Evolutionary conservation across 2,329 filamentous ascomycete genomes (phyloP).

Genomic region (Sarocladiaceae sp.): DNA sequence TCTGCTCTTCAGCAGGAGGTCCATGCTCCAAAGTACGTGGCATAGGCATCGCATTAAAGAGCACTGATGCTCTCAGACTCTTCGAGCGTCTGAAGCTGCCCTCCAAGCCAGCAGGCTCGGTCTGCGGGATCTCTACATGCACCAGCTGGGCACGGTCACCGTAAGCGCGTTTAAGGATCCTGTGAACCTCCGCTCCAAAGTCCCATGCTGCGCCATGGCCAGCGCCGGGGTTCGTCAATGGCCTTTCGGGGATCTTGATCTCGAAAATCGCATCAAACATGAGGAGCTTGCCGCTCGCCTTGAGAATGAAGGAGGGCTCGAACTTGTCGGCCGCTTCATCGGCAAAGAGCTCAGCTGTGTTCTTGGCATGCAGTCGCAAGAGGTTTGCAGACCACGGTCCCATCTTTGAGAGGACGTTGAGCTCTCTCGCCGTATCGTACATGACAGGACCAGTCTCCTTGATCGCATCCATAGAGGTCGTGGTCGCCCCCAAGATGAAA

Average conservation of each 20-base stretch:
- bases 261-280: conserved; percentile 45
- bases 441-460: conserved; percentile 57
- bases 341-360: conserved; percentile 68
- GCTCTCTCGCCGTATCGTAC: conserved; percentile 65
- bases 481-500: conserved; percentile 39
- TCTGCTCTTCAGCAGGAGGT: conserved; percentile 77
- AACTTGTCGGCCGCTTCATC: conserved; percentile 74
- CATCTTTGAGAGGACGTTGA: conserved; percentile 92
- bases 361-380: conserved; percentile 67
- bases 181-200: conserved; percentile 54
- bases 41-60: conserved; percentile 67
- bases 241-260: conserved; percentile 24
- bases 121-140: conserved; percentile 41
- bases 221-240: conserved; percentile 27
- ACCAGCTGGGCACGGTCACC: conserved; percentile 68
- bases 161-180: conserved; percentile 62
- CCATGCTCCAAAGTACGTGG: conserved; percentile 79
- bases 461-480: conserved; percentile 26
- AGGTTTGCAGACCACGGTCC: conserved; percentile 71
- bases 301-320: conserved; percentile 72
- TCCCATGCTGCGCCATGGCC: conserved; percentile 36
- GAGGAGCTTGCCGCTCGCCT: conserved; percentile 46
- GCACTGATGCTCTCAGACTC: conserved; percentile 51
- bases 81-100: conserved; percentile 16
- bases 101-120: conserved; percentile 8